Evolutionary conservation across 805 yeast species (phyloP), one percentile per base, ranked within the genome.

Genomic region (Pichia membranifaciens): DNA sequence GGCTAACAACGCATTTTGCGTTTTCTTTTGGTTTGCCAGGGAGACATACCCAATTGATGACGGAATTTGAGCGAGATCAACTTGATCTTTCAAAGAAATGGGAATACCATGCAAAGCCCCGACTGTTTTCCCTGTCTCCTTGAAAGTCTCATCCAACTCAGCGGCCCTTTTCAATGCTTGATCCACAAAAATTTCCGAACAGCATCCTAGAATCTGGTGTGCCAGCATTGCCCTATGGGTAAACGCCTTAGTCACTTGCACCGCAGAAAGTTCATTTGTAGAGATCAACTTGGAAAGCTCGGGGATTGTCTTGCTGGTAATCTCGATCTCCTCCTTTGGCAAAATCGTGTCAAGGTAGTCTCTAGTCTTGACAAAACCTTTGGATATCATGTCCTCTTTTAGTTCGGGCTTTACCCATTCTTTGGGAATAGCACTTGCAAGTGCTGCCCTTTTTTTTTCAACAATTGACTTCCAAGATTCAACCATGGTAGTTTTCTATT

Each of bases 101-200:
- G 87, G 88, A 28, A 82, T 63, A 2, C 88, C 88, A 54, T 82
- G 87, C 41, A 82, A 69, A 2, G 84, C 82, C 25, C 87, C 87
- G 32, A 76, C 57, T 2, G 72, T 61, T 51, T 74, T 70, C 15
- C 81, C 82, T 37, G 72, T 62, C 38, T 68, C 53, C 45, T 59
- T 61, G 47, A 54, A 76, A 56, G 74, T 72, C 21, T 69, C 74
- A 57, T 83, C 90, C 50, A 81, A 67, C 44, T 60, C 68, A 54
- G 71, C 61, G 7, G 88, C 88, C 48, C 72, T 68, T 47, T 67
- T 68, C 45, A 82, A 65, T 13, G 87, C 89, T 49, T 78, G 76
- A 9, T 77, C 79, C 33, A 78, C 66, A 58, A 84, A 80, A 12
- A 71, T 66, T 45, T 71, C 75, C 10, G 64, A 52, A 31, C 67